phyloP scores from a whole-genome alignment of 1,284 basidiomycete genomes.

The Heterobasidion annosum region DNA sequence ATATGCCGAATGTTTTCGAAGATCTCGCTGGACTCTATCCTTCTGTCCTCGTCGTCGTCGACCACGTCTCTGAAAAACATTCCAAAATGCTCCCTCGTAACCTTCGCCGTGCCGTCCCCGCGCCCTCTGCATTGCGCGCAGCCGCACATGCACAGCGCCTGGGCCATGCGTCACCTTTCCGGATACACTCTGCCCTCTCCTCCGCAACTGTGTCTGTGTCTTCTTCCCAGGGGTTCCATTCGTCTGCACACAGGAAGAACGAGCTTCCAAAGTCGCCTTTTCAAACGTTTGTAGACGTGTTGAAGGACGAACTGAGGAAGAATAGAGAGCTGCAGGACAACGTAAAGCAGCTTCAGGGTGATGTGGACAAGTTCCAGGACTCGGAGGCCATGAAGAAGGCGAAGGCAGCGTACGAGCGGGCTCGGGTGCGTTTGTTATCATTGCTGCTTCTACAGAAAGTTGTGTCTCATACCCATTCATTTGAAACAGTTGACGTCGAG shows the following conservation, averaged over 20 bases:
- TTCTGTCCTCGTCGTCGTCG: background rate
- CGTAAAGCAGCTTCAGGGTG: constrained; percentile 94
- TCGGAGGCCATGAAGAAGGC: constrained; percentile 94
- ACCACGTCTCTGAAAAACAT: background rate
- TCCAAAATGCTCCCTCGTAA: constrained; percentile 10
- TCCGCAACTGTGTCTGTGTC: background rate
- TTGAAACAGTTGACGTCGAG: constrained; percentile 71
- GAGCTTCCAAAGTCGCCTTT: constrained; percentile 88
- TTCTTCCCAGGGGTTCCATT: constrained; percentile 45
- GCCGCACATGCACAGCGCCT: background rate
- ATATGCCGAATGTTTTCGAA: background rate
- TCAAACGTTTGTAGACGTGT: constrained; percentile 91
- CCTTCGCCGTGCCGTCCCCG: constrained; percentile 8
- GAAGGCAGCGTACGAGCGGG: constrained; percentile 86
- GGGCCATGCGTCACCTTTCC: background rate
- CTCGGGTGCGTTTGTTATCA: constrained; percentile 55
- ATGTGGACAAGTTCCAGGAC: constrained; percentile 96
- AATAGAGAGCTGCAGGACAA: constrained; percentile 94
- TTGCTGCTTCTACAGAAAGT: constrained; percentile 3
- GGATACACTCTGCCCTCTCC: background rate
- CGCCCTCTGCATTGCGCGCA: constrained; percentile 1
- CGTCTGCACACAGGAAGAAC: constrained; percentile 49
- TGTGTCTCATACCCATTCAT: background rate
- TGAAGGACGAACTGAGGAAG: constrained; percentile 89
- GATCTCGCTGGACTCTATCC: background rate